Evolutionary conservation across 768 basidiomycete species (phyloP).

Genomic region (Pleurotus ostreatus): DNA sequence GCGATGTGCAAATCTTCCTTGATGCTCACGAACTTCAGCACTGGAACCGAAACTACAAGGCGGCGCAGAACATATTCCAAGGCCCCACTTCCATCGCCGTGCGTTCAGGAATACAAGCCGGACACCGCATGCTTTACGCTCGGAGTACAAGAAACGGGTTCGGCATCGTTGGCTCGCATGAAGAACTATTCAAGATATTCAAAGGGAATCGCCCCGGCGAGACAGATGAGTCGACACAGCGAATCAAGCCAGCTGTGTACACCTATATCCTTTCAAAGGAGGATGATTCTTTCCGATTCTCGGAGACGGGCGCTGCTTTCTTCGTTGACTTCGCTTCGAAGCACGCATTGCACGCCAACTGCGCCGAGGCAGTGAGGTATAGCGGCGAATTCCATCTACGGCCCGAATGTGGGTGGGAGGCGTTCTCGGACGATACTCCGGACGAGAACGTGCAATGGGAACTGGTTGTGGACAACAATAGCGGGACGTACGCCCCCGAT

Average conservation of each 20-base stretch:
- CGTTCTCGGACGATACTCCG: constrained; percentile 48
- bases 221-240: constrained; percentile 19
- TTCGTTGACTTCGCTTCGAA: constrained; percentile 86
- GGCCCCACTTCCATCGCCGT: constrained; percentile 60
- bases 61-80: constrained; percentile 69
- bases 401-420: constrained; percentile 63
- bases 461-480: constrained; percentile 82
- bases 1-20: constrained; percentile 56
- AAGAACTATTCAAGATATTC: constrained; percentile 49
- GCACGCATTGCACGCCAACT: constrained; percentile 81
- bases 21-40: constrained; percentile 48
- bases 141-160: constrained; percentile 59
- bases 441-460: constrained; percentile 71
- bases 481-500: constrained; percentile 82
- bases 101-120: constrained; percentile 66
- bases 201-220: constrained; percentile 27
- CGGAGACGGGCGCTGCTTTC: constrained; percentile 84
- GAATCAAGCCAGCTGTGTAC: constrained; percentile 79
- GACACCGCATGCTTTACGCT: constrained; percentile 72
- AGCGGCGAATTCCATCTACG: constrained; percentile 79
- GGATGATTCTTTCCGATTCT: constrained; percentile 77
- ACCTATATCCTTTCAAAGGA: constrained; percentile 79
- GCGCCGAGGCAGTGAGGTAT: constrained; percentile 62
- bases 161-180: constrained; percentile 48
- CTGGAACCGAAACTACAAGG: constrained; percentile 67